Base-by-base conservation (phyloP, 495 filamentous ascomycete species). In the Xylaria longipes region DNA sequence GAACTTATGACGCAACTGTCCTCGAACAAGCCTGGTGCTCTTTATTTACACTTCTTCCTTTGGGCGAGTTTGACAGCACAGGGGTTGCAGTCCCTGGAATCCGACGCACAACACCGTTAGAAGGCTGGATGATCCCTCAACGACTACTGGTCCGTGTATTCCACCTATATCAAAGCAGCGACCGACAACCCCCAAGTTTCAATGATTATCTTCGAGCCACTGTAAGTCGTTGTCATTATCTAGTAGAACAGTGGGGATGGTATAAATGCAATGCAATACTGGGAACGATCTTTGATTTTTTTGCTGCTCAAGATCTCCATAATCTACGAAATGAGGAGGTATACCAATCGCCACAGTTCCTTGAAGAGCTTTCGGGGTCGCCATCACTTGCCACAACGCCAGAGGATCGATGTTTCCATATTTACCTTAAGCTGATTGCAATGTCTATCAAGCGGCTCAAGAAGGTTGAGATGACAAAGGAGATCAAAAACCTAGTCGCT, bases 231-330 rank as follows among this genome's bases (percentile, higher is more conserved):
- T 97, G 95, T 77, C 89, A 95, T 75, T 85, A 88, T 74, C 86
- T 99, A 39, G 91, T 97, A 50, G 85, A 88, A 54, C 82, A 83
- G 69, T 99, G 96, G 96, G 91, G 93, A 5, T 98, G 96, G 96
- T 84, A 86, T 71, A 90, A 89, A 74, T 95, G 92, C 79, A 93
- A 93, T 64, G 79, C 86, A 14, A 89, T 97, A 37, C 87, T 99
- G 50, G 91, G 91, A 25, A 88, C 86, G 0, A 85, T 97, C 5
- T 99, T 97, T 74, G 94, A 97, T 78, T 97, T 97, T 78, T 98
- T 97, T 73, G 93, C 92, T 3, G 89, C 87, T 4, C 91, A 91
- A 70, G 87, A 87, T 33, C 83, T 98, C 1, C 85, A 88, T 43
- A 91, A 95, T 76, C 79, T 99, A 50, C 87, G 86, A 52, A 92